phyloP scores from a whole-genome alignment of 306 rosid genomes.

The Dalbergia cochinchinensis region DNA sequence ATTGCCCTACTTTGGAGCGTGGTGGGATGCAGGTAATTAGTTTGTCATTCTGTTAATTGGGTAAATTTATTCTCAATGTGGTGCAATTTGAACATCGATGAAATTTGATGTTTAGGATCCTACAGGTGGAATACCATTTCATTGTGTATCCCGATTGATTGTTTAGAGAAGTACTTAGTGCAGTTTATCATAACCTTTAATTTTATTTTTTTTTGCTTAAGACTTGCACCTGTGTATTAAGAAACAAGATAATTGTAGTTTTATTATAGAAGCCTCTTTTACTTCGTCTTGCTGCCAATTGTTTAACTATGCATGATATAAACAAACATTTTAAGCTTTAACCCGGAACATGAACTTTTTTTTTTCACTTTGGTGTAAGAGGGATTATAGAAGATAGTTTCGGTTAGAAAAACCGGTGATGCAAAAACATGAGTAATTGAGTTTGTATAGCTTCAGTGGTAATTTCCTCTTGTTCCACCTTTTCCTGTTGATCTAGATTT shows the following conservation, averaged over 20 bases:
- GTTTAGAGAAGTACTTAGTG: neutral
- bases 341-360: neutral
- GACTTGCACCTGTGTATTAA: neutral
- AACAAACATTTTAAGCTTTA: neutral
- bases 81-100: neutral
- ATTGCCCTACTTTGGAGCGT: conserved; percentile 67
- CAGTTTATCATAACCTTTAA: neutral
- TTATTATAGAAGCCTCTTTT: too few relatives aligned
- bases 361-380: neutral
- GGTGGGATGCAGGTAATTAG: conserved; percentile 95
- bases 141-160: conserved; percentile 13
- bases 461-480: neutral
- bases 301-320: neutral
- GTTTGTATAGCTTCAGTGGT: neutral
- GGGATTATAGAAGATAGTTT: neutral
- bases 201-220: neutral
- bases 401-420: neutral
- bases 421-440: neutral
- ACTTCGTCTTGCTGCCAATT: neutral
- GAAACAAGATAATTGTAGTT: neutral
- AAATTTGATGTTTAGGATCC: neutral
- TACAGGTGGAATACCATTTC: neutral
- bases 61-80: neutral
- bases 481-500: neutral
- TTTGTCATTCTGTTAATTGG: neutral